Evolutionary conservation across 768 basidiomycete genomes (phyloP), one percentile per base, ranked within the genome.

Genomic region (Suillus paluster): DNA sequence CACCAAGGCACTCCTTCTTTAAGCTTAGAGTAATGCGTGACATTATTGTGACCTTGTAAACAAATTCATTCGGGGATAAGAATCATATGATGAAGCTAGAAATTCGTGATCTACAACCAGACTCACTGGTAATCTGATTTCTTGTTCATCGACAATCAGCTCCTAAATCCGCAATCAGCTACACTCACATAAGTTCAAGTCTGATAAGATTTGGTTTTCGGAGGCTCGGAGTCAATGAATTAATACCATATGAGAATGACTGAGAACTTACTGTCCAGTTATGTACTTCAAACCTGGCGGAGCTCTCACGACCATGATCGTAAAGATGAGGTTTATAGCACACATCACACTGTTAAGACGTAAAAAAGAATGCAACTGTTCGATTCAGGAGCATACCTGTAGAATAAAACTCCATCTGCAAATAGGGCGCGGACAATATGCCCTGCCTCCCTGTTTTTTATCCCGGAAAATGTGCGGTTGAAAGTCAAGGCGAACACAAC

Each of bases 1-100:
- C 56, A 15, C 21, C 52, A 8, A 21, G 19, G 21, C 52, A 52
- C 39, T 71, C 75, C 71, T 82, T 83, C 71, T 77, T 83, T 15
- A 88, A 78, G 68, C 83, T 85, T 27, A 89, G 79, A 1, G 87
- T 88, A 53, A 89, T 88, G 12, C 88, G 81, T 4, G 86, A 88
- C 81, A 88, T 86, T 84, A 88, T 89, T 0, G 85, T 78, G 12
- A 88, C 85, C 73, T 83, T 67, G 27, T 67, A 23, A 60, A 12
- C 19, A n/a, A n/a, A n/a, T n/a, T n/a, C n/a, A n/a, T n/a, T n/a
- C n/a, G n/a, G n/a, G n/a, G n/a, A n/a, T 44, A 8, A 19, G n/a
- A 30, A 30, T 44, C 42, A 38, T 57, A 39, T 5, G 45, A 14
- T 27, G 49, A 57, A 42, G 30, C 60, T 39, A 39, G 30, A 53